A percentile compares a stretch with the other conserved stretches of the same genome.
phyloP scores from a whole-genome alignment of 495 filamentous ascomycete species.

The Schizothecium vesticola region DNA sequence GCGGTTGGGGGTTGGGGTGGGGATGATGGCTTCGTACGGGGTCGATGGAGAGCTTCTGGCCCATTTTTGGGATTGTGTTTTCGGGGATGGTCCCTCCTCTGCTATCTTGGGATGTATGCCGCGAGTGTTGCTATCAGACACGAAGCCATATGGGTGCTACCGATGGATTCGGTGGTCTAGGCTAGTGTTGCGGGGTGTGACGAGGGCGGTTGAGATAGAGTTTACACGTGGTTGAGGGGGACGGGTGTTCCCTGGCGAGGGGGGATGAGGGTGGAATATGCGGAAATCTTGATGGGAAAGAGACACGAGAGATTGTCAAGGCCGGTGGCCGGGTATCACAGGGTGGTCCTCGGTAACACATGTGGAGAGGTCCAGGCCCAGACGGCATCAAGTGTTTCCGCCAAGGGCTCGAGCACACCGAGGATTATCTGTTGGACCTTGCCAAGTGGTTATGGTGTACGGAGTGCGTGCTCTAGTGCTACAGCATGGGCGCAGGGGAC shows the following conservation, averaged over 20 bases:
- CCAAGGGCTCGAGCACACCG: not conserved
- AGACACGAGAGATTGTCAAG: not conserved
- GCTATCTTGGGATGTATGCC: not conserved
- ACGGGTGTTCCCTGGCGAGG: not conserved
- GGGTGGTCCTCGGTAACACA: not conserved
- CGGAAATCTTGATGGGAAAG: not conserved
- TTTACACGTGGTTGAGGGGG: not conserved
- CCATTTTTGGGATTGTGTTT: not conserved
- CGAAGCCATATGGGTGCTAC: not conserved
- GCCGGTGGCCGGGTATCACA: not conserved
- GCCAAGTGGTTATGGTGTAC: not conserved
- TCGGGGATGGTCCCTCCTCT: not conserved
- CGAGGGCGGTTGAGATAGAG: not conserved
- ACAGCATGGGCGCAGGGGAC: not conserved
- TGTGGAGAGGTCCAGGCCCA: not conserved
- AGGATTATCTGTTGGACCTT: not conserved
- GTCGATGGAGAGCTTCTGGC: slow-evolving; percentile 7
- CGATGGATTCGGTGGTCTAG: not conserved
- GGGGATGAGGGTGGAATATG: not conserved
- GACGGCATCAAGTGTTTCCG: not conserved
- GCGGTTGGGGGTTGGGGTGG: not conserved
- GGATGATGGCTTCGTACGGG: not conserved
- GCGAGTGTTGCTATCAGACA: not conserved
- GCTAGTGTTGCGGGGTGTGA: not conserved
- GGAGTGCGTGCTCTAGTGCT: not conserved